Conservation (phyloP, 1,139 yeast species). For the Candida glucosophila region DNA sequence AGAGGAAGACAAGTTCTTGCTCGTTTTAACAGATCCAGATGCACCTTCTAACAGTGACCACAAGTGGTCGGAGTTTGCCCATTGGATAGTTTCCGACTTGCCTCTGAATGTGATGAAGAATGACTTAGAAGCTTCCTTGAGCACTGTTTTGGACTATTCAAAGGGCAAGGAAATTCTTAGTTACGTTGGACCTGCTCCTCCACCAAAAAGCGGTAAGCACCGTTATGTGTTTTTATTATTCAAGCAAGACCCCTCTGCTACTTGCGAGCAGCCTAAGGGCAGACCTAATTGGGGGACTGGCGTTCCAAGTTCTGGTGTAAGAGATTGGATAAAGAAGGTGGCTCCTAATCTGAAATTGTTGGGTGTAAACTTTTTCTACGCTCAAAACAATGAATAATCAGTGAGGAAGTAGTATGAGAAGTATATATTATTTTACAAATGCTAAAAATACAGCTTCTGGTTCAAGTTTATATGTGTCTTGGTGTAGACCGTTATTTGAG, state of each 20-base stretch:
- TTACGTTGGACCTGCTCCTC: conserved; percentile 81
- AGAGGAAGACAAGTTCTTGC: conserved; percentile 51
- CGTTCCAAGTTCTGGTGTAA: conserved; percentile 64
- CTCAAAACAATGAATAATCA: conserved; percentile 48
- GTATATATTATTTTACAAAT: too few relatives aligned
- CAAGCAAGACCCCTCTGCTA: conserved; percentile 46
- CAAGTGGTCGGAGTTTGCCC: conserved; percentile 84
- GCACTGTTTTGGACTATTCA: conserved; percentile 28
- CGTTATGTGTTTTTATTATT: conserved; percentile 70
- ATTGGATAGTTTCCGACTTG: conserved; percentile 65
- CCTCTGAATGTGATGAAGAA: conserved; percentile 28
- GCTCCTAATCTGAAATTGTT: conserved; percentile 54
- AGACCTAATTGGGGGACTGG: conserved; percentile 86
- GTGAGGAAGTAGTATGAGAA: too few relatives aligned
- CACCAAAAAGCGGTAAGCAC: conserved; percentile 73
- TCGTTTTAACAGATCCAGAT: conserved; percentile 86
- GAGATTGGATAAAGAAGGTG: conserved; percentile 60
- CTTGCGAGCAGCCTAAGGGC: conserved; percentile 37
- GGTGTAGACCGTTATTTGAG: too few relatives aligned
- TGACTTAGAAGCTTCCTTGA: conserved; percentile 19
- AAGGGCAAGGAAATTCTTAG: conserved; percentile 28
- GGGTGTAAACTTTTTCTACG: conserved; percentile 73
- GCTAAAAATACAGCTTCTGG: too few relatives aligned
- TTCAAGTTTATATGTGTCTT: too few relatives aligned
- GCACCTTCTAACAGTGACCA: conserved; percentile 80